A percentile compares a stretch with the other conserved stretches of the same genome.
These are phyloP conservation scores for Albophoma yamanashiensis DNA, from an alignment of 2,329 filamentous ascomycete species.

Conservation along the genomic window DNA sequence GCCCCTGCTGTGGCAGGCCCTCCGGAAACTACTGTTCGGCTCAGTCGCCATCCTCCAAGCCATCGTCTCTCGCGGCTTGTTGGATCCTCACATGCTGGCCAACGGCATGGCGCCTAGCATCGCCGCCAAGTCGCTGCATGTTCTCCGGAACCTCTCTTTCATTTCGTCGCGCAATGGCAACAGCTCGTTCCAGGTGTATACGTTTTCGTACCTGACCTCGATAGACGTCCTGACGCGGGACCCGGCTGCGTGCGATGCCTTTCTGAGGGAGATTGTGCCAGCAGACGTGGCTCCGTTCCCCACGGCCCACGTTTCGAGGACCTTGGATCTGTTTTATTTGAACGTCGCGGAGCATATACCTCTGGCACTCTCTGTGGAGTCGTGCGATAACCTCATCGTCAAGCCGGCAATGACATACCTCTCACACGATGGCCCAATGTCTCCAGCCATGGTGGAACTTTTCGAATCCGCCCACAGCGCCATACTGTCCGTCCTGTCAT, in stretches of 20 bases:
- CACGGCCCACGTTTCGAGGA: constrained; percentile 44
- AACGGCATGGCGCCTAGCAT: constrained; percentile 45
- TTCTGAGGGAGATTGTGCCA: constrained; percentile 52
- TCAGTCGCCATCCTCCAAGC: constrained; percentile 66
- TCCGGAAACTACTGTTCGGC: constrained; percentile 67
- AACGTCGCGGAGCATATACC: constrained; percentile 80
- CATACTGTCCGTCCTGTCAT: constrained; percentile 68
- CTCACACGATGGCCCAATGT: constrained; percentile 29
- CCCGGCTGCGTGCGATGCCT: constrained; percentile 51
- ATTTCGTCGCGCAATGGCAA: constrained; percentile 66
- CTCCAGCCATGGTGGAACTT: constrained; percentile 42
- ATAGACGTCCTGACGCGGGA: constrained; percentile 74
- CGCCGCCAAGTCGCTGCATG: constrained; percentile 61
- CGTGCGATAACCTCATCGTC: constrained; percentile 64
- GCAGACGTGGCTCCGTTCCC: constrained; percentile 19
- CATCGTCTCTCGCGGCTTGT: constrained; percentile 52
- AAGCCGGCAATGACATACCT: constrained; percentile 68
- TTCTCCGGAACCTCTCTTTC: constrained; percentile 70
- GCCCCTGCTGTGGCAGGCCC: constrained; percentile 61
- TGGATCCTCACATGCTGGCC: constrained; percentile 37
- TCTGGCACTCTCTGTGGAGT: constrained; percentile 51
- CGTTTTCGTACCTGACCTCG: constrained; percentile 71
- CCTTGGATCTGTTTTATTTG: constrained; percentile 78
- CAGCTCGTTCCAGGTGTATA: constrained; percentile 70
- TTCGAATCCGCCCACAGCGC: constrained; percentile 85